phyloP scores from a whole-genome alignment of 257 asterid genomes.

The Solanum okadae region DNA sequence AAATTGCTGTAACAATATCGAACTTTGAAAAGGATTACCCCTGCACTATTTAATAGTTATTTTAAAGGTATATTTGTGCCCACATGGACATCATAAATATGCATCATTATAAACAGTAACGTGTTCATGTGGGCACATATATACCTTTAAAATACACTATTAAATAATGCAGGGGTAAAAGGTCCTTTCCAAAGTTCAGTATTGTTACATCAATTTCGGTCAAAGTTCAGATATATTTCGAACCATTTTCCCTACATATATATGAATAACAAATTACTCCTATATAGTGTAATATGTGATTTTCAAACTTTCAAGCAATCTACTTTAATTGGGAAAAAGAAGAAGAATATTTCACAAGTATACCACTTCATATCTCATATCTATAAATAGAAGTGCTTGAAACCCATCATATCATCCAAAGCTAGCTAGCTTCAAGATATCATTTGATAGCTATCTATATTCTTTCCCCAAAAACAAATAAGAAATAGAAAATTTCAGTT shows the following conservation, averaged over 20 bases:
- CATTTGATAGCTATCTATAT: background rate
- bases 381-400: background rate
- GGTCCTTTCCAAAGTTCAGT: no score
- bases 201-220: no score
- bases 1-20: no score
- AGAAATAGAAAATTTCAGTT: background rate
- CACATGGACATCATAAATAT: no score
- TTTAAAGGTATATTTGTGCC: no score
- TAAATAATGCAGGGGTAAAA: no score
- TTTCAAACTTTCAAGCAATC: background rate
- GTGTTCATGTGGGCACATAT: no score
- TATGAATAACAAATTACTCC: background rate
- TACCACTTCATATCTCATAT: background rate
- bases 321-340: background rate
- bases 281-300: background rate
- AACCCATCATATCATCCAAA: background rate
- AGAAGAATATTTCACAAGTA: background rate
- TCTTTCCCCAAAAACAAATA: background rate
- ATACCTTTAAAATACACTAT: no score
- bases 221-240: no score
- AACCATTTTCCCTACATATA: background rate
- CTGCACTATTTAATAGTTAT: no score
- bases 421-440: background rate
- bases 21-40: no score
- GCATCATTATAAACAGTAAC: no score